Percentiles rank a stretch among this genome's conserved stretches.
phyloP scores from a whole-genome alignment of 441 rosid genomes.

The Cnidoscolus chayamansa region DNA sequence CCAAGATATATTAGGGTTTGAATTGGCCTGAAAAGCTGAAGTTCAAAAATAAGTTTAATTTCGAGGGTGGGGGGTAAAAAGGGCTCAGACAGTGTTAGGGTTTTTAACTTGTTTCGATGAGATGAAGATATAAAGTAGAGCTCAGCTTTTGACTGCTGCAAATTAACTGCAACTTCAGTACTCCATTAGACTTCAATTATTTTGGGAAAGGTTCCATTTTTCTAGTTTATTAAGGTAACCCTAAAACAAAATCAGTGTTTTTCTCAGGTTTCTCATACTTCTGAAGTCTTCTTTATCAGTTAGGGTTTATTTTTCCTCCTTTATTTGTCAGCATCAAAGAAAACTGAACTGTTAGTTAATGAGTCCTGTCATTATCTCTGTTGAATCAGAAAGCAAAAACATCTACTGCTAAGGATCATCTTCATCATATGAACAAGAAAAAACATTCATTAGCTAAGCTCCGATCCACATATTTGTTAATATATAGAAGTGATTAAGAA shows the following conservation, averaged over 20 bases:
- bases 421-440: too few species aligned
- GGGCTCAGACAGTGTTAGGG: constrained; percentile 2
- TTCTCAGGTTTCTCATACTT: not conserved
- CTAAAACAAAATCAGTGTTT: not conserved
- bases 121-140: constrained; percentile 19
- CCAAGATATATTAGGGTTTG: too few species aligned
- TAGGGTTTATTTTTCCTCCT: not conserved
- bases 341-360: too few species aligned
- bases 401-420: too few species aligned
- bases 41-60: not conserved
- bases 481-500: not conserved
- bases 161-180: constrained; percentile 15
- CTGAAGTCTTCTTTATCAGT: not conserved
- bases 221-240: constrained; percentile 34
- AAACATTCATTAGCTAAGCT: too few species aligned
- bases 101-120: constrained; percentile 26
- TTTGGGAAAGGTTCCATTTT: constrained; percentile 25
- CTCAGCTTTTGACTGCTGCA: constrained; percentile 38
- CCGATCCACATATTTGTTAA: not conserved
- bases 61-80: constrained; percentile 6
- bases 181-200: constrained; percentile 25
- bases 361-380: too few species aligned
- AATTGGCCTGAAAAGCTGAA: not conserved
- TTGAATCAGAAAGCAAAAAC: too few species aligned
- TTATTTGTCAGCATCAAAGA: too few species aligned